Evolutionary conservation across 2,329 filamentous ascomycete genomes (phyloP).

Genomic region (Raffaelea deltoideospora): DNA sequence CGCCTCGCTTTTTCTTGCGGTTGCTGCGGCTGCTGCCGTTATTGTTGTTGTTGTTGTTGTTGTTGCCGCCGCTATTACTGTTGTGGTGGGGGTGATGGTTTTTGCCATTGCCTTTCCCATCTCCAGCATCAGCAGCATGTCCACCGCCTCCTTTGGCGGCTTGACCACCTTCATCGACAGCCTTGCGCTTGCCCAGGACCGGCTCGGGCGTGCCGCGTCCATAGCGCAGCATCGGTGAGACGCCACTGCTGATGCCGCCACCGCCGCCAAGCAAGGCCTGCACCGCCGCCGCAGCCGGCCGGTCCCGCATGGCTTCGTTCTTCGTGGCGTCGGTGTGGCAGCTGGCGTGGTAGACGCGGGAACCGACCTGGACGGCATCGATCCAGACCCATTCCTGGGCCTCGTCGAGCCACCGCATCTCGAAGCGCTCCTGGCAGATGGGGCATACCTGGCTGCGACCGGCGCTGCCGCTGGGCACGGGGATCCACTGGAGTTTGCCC

Average conservation of each 20-base stretch:
- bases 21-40: slow-evolving; percentile 1
- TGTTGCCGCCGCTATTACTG: background rate
- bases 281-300: slow-evolving; percentile 8
- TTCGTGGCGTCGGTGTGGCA: slow-evolving; percentile 74
- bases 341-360: slow-evolving; percentile 74
- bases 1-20: slow-evolving; percentile 10
- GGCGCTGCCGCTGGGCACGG: slow-evolving; percentile 64
- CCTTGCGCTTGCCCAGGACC: slow-evolving; percentile 9
- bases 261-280: slow-evolving; percentile 4
- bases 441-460: slow-evolving; percentile 69
- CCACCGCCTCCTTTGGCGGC: too few species aligned
- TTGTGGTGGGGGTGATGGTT: background rate
- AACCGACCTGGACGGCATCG: slow-evolving; percentile 66
- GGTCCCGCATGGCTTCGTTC: slow-evolving; percentile 29
- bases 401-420: slow-evolving; percentile 82
- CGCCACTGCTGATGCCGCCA: slow-evolving; percentile 7
- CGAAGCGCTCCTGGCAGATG: slow-evolving; percentile 91
- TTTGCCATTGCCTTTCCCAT: background rate
- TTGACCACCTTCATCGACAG: too few species aligned
- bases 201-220: slow-evolving; percentile 6
- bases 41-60: background rate
- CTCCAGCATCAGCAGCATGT: too few species aligned
- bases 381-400: slow-evolving; percentile 96
- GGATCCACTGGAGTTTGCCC: slow-evolving; percentile 54
- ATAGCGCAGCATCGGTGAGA: background rate